Percentiles rank a stretch among this genome's conserved stretches.
These are phyloP conservation scores for Venturia effusa DNA, from an alignment of 2,329 filamentous ascomycete species.

Conservation along the genomic window DNA sequence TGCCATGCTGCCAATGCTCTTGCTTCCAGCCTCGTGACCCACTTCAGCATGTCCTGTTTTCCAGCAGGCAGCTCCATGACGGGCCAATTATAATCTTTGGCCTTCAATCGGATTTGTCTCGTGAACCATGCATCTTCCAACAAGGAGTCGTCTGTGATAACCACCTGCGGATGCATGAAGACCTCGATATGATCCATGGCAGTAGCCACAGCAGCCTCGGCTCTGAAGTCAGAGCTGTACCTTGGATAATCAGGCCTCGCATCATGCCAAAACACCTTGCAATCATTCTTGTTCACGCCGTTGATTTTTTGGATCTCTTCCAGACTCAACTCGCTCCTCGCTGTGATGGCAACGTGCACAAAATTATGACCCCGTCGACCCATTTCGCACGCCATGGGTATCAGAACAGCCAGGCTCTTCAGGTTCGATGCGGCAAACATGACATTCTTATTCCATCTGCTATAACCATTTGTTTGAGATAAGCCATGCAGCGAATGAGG, in stretches of 20 bases:
- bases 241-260: conserved; percentile 64
- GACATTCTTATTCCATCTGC: conserved; percentile 53
- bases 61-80: conserved; percentile 64
- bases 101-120: conserved; percentile 46
- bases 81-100: conserved; percentile 42
- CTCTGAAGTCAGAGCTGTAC: conserved; percentile 58
- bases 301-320: conserved; percentile 60
- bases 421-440: conserved; percentile 70
- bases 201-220: conserved; percentile 52
- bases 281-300: conserved; percentile 56
- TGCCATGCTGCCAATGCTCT: conserved; percentile 68
- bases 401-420: conserved; percentile 57
- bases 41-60: conserved; percentile 53
- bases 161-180: conserved; percentile 66
- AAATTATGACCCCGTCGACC: conserved; percentile 53
- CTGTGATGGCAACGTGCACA: conserved; percentile 75
- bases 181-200: conserved; percentile 61
- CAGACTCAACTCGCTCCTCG: conserved; percentile 52
- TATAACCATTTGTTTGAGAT: conserved; percentile 37
- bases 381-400: conserved; percentile 86
- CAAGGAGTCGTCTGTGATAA: conserved; percentile 58
- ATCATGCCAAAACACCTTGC: conserved; percentile 59
- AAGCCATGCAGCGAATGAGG: conserved; percentile 45
- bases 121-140: conserved; percentile 60
- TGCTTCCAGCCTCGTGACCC: conserved; percentile 70